Evolutionary conservation across 2,329 filamentous ascomycete species (phyloP).

Genomic region (Sarocladium strictum): DNA sequence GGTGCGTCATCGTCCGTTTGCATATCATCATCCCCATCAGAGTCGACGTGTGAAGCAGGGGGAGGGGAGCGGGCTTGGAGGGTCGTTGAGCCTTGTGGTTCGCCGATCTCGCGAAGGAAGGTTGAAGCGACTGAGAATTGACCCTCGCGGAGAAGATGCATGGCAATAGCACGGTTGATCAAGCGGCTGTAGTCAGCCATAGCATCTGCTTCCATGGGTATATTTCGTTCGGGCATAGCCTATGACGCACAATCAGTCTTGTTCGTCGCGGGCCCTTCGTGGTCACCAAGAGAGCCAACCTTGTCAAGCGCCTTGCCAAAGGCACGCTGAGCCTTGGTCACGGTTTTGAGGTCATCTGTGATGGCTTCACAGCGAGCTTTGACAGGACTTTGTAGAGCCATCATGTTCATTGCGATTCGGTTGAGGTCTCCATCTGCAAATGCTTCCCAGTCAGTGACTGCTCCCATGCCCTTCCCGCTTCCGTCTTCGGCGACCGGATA

Average conservation of each 20-base stretch:
- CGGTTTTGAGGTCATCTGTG: constrained; percentile 74
- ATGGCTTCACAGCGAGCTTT: constrained; percentile 76
- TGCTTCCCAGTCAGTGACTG: neutral
- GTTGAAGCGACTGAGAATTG: constrained; percentile 83
- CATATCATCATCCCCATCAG: constrained; percentile 28
- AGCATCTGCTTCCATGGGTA: constrained; percentile 74
- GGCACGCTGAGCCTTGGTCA: constrained; percentile 74
- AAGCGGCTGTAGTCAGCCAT: constrained; percentile 69
- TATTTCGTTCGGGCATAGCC: constrained; percentile 46
- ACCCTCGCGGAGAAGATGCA: constrained; percentile 93
- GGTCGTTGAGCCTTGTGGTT: constrained; percentile 22
- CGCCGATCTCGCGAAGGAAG: constrained; percentile 63
- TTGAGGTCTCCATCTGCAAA: constrained; percentile 34
- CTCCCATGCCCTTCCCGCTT: too few relatives aligned
- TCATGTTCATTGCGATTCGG: constrained; percentile 66
- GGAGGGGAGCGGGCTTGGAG: constrained; percentile 10
- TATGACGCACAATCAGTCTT: constrained; percentile 17
- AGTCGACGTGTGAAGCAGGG: constrained; percentile 15
- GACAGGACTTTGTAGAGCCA: constrained; percentile 79
- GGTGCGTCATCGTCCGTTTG: constrained; percentile 20
- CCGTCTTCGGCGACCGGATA: too few relatives aligned
- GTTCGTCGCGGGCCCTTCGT: neutral
- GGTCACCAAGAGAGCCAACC: constrained; percentile 38
- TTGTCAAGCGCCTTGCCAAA: constrained; percentile 83
- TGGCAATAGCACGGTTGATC: constrained; percentile 89